Conservation (phyloP, 305 asterid species). For the Fraxinus greggii region DNA sequence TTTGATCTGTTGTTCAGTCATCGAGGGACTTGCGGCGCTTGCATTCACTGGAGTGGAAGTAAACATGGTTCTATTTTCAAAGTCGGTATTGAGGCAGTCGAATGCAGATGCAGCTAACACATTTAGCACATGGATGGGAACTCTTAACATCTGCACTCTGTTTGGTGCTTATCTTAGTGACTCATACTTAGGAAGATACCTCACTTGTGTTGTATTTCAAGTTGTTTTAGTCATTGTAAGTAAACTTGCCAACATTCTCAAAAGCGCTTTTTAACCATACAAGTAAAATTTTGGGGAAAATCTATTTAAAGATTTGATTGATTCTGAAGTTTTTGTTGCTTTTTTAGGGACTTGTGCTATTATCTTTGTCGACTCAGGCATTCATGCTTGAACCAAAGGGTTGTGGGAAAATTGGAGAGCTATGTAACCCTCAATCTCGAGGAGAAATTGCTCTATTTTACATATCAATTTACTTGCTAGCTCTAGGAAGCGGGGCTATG, state of each 20-base stretch:
- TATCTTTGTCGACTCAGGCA: constrained; percentile 63
- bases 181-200: constrained; percentile 74
- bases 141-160: constrained; percentile 70
- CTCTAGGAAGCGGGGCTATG: constrained; percentile 83
- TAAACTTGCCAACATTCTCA: not conserved
- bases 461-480: constrained; percentile 61
- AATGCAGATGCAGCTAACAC: constrained; percentile 75
- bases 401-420: constrained; percentile 54
- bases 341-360: constrained; percentile 60
- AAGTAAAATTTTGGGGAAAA: not conserved
- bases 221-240: constrained; percentile 68
- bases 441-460: constrained; percentile 59
- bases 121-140: constrained; percentile 82
- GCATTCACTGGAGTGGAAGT: constrained; percentile 85
- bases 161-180: constrained; percentile 88
- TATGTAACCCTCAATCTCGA: constrained; percentile 51
- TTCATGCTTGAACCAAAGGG: constrained; percentile 76
- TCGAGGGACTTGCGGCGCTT: constrained; percentile 79
- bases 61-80: constrained; percentile 77
- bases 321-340: not conserved
- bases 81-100: constrained; percentile 64
- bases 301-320: not conserved
- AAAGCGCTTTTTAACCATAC: not conserved
- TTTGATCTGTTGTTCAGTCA: constrained; percentile 39
- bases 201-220: constrained; percentile 73